phyloP scores from a whole-genome alignment of 495 filamentous ascomycete species.

The Cairneyella variabilis region DNA sequence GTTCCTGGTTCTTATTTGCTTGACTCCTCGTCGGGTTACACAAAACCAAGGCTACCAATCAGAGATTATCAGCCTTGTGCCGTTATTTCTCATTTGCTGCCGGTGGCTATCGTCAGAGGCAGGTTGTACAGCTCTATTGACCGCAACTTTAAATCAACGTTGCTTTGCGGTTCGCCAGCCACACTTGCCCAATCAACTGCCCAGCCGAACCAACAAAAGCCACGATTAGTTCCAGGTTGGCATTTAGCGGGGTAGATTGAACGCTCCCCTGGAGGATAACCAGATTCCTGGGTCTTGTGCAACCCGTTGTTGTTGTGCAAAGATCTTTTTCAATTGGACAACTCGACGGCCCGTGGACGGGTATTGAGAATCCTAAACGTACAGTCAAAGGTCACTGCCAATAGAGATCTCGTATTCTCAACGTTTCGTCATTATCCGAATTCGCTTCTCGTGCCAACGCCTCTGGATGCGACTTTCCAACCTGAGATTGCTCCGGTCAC shows the following conservation, averaged over 20 bases:
- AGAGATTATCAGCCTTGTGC: conserved; percentile 1
- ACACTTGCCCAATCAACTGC: neutral
- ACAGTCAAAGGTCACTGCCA: neutral
- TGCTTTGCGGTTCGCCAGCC: neutral
- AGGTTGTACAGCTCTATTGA: neutral
- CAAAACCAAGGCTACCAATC: neutral
- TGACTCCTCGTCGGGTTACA: neutral
- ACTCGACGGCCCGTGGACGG: too few relatives aligned
- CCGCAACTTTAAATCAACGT: neutral
- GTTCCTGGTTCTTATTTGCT: too few relatives aligned
- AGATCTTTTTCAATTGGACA: too few relatives aligned
- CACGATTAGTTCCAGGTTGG: neutral
- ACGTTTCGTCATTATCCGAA: neutral
- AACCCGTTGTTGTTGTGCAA: neutral
- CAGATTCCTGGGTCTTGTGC: neutral
- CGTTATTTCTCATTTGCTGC: neutral
- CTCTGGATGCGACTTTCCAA: too few relatives aligned
- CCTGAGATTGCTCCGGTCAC: too few relatives aligned
- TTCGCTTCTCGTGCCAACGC: too few relatives aligned
- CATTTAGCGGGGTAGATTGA: neutral
- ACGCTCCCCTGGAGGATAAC: neutral
- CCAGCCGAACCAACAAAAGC: neutral
- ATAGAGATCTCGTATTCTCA: neutral
- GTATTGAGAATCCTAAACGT: too few relatives aligned
- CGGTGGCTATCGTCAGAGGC: neutral